Conservation (phyloP, 2,329 filamentous ascomycete species). For the Diaporthe sp. region DNA sequence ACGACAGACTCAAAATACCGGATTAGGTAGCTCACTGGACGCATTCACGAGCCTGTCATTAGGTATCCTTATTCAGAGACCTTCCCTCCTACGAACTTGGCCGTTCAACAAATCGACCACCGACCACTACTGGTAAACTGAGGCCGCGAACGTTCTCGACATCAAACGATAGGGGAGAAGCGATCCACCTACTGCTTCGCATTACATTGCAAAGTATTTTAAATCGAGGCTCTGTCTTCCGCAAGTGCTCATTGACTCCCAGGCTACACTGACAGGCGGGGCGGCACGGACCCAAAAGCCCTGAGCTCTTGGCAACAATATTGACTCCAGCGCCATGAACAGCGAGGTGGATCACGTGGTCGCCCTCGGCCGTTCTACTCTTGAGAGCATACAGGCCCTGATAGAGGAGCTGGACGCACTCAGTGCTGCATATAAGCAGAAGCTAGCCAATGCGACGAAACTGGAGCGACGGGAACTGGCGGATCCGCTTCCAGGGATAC, state of each 20-base stretch:
- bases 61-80: rapidly evolving
- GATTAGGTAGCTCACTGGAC: neutral
- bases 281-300: neutral
- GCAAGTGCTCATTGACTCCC: no score
- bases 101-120: neutral
- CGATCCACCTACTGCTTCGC: neutral
- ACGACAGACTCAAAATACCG: neutral
- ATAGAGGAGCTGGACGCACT: slow-evolving; percentile 38
- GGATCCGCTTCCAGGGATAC: slow-evolving; percentile 39
- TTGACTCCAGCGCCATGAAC: slow-evolving; percentile 7
- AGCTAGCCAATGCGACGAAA: slow-evolving; percentile 31
- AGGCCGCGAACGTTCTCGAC: neutral
- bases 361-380: slow-evolving; percentile 21
- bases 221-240: neutral
- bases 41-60: rapidly evolving
- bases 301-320: neutral
- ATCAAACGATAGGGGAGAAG: neutral
- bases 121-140: neutral
- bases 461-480: slow-evolving; percentile 40
- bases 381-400: slow-evolving; percentile 34
- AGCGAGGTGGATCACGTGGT: slow-evolving; percentile 26
- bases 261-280: neutral
- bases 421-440: slow-evolving; percentile 37
- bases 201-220: neutral
- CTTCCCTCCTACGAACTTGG: neutral